Percentiles rank a stretch among this genome's conserved stretches.
Conservation (phyloP, 805 yeast species). For the Starmerella lactis-condensi region DNA sequence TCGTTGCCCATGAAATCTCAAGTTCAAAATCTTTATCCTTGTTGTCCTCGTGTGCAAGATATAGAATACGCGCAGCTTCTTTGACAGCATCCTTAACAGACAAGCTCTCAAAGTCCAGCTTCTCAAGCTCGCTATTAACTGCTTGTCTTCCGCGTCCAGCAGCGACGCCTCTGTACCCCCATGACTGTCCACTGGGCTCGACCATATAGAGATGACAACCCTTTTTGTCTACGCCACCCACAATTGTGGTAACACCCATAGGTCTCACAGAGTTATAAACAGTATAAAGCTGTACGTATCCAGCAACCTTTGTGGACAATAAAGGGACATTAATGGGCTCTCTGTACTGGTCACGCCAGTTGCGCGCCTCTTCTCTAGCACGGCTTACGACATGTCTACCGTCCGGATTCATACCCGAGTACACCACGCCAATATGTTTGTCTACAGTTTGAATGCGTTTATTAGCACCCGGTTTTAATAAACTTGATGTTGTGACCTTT, state of each 20-base stretch:
- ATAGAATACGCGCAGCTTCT: conserved; percentile 83
- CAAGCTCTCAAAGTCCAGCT: conserved; percentile 53
- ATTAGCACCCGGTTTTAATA: conserved; percentile 76
- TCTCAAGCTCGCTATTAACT: conserved; percentile 94
- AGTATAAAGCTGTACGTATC: conserved; percentile 87
- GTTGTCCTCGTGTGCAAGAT: conserved; percentile 90
- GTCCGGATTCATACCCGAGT: conserved; percentile 90
- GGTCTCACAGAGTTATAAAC: conserved; percentile 95
- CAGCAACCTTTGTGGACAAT: conserved; percentile 70
- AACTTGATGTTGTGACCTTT: conserved; percentile 68
- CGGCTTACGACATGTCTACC: conserved; percentile 84
- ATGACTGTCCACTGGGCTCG: conserved; percentile 90
- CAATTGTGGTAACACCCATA: conserved; percentile 78
- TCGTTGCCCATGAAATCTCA: conserved; percentile 72
- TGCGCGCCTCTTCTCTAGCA: conserved; percentile 78
- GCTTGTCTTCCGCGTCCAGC: conserved; percentile 96
- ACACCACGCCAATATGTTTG: conserved; percentile 82
- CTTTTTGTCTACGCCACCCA: conserved; percentile 74
- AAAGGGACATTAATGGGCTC: conserved; percentile 62
- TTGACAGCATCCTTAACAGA: conserved; percentile 69
- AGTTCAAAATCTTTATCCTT: conserved; percentile 94
- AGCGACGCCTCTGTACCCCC: conserved; percentile 97
- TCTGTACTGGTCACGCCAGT: conserved; percentile 60
- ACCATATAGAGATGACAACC: conserved; percentile 91
- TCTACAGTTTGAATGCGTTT: conserved; percentile 84